These are phyloP conservation scores for Borovskyia barvae DNA, from an alignment of 208 protist species.

Conservation along the genomic window DNA sequence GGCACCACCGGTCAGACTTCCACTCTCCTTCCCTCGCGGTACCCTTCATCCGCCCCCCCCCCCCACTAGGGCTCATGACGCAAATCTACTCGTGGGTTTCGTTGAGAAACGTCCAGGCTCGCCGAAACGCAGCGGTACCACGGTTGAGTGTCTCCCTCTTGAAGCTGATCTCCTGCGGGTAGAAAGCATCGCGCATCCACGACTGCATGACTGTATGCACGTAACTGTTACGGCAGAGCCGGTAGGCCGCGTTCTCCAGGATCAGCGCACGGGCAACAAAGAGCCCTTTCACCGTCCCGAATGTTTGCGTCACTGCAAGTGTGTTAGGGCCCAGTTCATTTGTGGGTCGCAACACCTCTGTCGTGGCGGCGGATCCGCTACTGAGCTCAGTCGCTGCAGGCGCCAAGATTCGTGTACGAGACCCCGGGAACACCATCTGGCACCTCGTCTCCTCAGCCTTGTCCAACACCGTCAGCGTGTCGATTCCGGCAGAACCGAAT, in stretches of 20 bases:
- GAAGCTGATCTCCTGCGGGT: constrained; percentile 68
- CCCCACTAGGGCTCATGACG: too few species aligned
- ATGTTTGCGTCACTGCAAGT: constrained; percentile 66
- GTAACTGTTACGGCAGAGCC: constrained; percentile 48
- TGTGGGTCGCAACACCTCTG: constrained; percentile 41
- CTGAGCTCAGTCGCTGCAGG: constrained; percentile 30
- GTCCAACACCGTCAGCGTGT: constrained; percentile 69
- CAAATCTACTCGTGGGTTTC: too few species aligned
- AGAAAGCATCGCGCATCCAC: constrained; percentile 83
- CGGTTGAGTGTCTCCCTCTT: constrained; percentile 49
- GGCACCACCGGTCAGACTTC: too few species aligned
- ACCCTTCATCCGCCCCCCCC: too few species aligned
- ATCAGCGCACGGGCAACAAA: constrained; percentile 58
- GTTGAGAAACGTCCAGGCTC: constrained; percentile 14
- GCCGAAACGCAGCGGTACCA: constrained; percentile 42
- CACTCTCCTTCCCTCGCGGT: too few species aligned
- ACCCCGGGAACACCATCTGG: constrained; percentile 32
- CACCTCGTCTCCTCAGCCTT: constrained; percentile 20
- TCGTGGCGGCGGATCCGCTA: constrained; percentile 37
- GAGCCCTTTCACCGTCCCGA: constrained; percentile 63
- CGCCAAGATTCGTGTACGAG: constrained; percentile 31
- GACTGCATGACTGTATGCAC: constrained; percentile 65
- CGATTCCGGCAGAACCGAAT: constrained; percentile 51
- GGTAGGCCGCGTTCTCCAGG: constrained; percentile 75
- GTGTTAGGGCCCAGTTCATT: constrained; percentile 44